phyloP scores from a whole-genome alignment of 345 rosid species.

The Gossypium stocksii region DNA sequence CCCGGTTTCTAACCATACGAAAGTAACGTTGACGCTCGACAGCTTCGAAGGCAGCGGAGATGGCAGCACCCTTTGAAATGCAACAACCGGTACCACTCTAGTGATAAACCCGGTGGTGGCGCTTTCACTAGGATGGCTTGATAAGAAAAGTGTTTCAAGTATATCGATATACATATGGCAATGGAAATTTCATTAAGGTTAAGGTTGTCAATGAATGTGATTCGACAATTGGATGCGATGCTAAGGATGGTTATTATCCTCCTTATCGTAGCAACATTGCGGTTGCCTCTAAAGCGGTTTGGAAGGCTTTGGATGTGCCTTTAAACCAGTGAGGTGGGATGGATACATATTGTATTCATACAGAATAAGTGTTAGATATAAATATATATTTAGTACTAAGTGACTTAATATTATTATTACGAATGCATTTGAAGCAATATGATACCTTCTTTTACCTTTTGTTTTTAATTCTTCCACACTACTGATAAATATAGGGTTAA shows the following conservation, averaged over 20 bases:
- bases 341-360: slow-evolving; percentile 31
- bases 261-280: slow-evolving; percentile 27
- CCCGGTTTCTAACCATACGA: background rate
- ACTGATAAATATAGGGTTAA: too few relatives aligned
- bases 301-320: slow-evolving; percentile 33
- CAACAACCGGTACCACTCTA: background rate
- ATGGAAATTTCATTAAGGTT: slow-evolving; percentile 24
- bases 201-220: slow-evolving; percentile 37
- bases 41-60: slow-evolving; percentile 12
- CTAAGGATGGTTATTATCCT: slow-evolving; percentile 26
- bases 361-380: background rate
- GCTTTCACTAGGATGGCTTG: slow-evolving; percentile 31
- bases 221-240: slow-evolving; percentile 26
- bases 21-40: slow-evolving; percentile 3
- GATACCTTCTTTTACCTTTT: too few relatives aligned
- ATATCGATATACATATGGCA: slow-evolving; percentile 20
- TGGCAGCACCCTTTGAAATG: slow-evolving; percentile 4
- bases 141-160: slow-evolving; percentile 18
- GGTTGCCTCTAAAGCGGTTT: slow-evolving; percentile 32
- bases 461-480: too few relatives aligned
- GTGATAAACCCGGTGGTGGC: slow-evolving; percentile 9
- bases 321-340: slow-evolving; percentile 21
- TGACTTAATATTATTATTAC: too few relatives aligned
- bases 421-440: too few relatives aligned
- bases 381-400: too few relatives aligned